Evolutionary conservation across 2,329 filamentous ascomycete species (phyloP).

Genomic region (Elsinoe fawcettii): DNA sequence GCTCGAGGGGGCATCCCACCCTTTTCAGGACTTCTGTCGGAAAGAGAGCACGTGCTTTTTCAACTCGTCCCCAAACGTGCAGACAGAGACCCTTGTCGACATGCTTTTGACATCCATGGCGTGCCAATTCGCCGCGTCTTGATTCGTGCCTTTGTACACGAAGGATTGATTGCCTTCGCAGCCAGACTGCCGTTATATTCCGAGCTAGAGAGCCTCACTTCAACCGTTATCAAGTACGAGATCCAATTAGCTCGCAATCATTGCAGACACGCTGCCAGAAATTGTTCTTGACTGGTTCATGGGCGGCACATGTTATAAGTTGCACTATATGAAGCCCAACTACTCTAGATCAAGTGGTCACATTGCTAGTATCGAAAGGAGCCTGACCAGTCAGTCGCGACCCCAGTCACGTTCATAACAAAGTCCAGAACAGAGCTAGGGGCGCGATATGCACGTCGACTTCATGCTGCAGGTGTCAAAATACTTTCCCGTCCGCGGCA

Average conservation of each 20-base stretch:
- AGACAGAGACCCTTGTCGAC: background rate
- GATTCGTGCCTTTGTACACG: background rate
- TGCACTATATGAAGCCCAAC: background rate
- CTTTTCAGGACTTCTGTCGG: background rate
- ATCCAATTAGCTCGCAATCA: background rate
- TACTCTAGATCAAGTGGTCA: background rate
- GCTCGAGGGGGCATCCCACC: background rate
- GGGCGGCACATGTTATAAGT: background rate
- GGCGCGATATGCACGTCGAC: background rate
- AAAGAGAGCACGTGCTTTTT: constrained; percentile 14
- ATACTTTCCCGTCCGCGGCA: background rate
- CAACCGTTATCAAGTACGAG: background rate
- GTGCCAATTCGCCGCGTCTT: background rate
- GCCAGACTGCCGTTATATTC: background rate
- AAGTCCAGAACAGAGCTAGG: background rate
- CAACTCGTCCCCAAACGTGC: background rate
- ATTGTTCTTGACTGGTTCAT: background rate
- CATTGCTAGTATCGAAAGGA: background rate
- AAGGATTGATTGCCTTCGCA: constrained; percentile 2
- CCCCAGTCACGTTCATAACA: background rate
- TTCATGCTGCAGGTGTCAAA: background rate
- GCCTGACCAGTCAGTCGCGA: background rate
- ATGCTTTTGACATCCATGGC: constrained; percentile 1
- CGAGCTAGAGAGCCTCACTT: background rate
- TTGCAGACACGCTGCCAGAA: background rate